Base-by-base conservation (phyloP, 345 rosid genomes). In the Heritiera fomes region DNA sequence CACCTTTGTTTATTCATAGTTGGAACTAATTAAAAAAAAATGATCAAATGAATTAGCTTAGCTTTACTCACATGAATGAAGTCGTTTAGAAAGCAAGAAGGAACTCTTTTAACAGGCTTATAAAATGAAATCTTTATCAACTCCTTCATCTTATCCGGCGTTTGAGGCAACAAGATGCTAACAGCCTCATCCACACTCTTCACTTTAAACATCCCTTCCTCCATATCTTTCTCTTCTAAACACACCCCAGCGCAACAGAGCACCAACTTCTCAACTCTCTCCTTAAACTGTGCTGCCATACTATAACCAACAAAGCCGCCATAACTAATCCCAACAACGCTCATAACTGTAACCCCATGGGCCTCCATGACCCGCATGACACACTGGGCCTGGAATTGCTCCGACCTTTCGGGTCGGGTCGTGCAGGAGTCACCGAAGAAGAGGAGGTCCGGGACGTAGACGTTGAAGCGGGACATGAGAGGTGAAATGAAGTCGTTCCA, bases 361-460 rank as follows among this genome's bases (percentile, higher is more conserved):
- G 86, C 75, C 41, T 86, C 92, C 90, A 94, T 81, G 40, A 81
- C 65, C 20, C 84, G 85, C 81, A 87, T 87, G 28, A 94, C 88
- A 75, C 97, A 93, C 78, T 75, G 85, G 0, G 97, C 98, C 85
- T 94, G 94, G 50, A 92, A 92, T 1, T 87, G 65, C 84, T 89
- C 93, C 46, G 92, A 81, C 40, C 97, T 81, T n/a, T 94, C 98
- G 13, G 92, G 79, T 0, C 92, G 85, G 73, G 92, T 74, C 9
- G 98, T 94, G 91, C 84, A 82, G 52, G 98, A 94, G 7, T 91
- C 95, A 13, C 97, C 98, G 86, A 94, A 94, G 86, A 94, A 94
- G 61, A 94, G 75, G 58, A 94, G 92, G 85, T 94, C 97, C 11
- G 97, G 98, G 10, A 93, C 93, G 86, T 89, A 94, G 81, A 94